A percentile compares a stretch with the other conserved stretches of the same genome.
Evolutionary conservation across 352 stramenopile species (phyloP).

Genomic region (Plasmopara muralis): DNA sequence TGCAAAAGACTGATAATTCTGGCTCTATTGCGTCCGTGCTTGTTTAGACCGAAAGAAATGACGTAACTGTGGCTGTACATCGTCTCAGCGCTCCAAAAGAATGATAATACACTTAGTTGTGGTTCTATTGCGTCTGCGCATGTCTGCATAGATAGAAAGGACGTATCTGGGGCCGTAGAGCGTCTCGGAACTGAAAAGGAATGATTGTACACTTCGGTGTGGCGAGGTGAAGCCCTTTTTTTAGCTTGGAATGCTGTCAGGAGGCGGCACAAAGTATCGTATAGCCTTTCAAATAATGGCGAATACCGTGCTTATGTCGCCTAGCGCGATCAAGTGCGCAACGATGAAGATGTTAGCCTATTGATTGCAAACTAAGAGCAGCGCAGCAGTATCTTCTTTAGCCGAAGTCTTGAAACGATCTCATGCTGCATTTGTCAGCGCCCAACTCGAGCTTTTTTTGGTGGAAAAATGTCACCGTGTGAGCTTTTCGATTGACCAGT

Average conservation of each 20-base stretch:
- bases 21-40: no score
- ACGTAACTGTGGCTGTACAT: no score
- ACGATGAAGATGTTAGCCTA: slow-evolving; percentile 73
- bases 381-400: slow-evolving; percentile 15
- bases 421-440: slow-evolving; percentile 22
- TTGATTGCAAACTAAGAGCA: slow-evolving; percentile 32
- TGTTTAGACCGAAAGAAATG: no score
- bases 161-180: no score
- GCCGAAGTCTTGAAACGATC: slow-evolving; percentile 1
- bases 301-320: slow-evolving; percentile 36
- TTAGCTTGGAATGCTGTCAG: slow-evolving; percentile 36
- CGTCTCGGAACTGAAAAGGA: no score
- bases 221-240: slow-evolving; percentile 51
- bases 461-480: slow-evolving; percentile 22
- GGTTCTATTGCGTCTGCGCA: no score
- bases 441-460: slow-evolving; percentile 19
- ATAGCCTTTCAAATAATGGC: slow-evolving; percentile 37
- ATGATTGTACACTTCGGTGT: no score
- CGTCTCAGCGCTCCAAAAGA: no score
- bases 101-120: no score
- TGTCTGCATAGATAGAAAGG: no score
- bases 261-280: slow-evolving; percentile 42
- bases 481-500: slow-evolving; percentile 30
- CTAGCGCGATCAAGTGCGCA: slow-evolving; percentile 38
- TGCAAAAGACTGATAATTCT: no score